phyloP scores from a whole-genome alignment of 345 rosid genomes.

The Syzygium grande region DNA sequence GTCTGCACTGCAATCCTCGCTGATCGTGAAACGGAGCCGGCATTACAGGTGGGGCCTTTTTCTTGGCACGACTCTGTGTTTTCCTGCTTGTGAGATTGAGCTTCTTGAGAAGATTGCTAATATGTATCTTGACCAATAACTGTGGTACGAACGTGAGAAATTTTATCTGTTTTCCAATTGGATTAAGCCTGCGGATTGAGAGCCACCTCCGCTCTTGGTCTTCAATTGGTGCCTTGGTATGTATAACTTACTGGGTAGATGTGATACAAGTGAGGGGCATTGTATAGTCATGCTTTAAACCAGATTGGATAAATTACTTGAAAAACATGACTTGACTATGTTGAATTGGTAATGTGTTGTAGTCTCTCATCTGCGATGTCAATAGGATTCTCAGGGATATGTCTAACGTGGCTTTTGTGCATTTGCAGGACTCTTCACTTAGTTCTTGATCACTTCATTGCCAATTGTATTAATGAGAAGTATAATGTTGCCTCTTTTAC shows the following conservation, averaged over 20 bases:
- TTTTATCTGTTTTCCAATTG: conserved; percentile 95
- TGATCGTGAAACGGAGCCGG: no score
- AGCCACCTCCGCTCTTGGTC: conserved; percentile 95
- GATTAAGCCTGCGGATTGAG: conserved; percentile 99
- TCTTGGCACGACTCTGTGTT: no score
- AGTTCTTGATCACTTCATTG: conserved; percentile 95
- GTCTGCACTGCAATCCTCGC: no score
- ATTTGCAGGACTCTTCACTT: conserved; percentile 76
- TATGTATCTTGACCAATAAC: conserved; percentile 92
- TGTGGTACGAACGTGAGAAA: conserved; percentile 99
- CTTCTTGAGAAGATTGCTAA: conserved; percentile 75
- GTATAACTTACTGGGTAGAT: conserved; percentile 87
- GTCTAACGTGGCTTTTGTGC: conserved; percentile 5
- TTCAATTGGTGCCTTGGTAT: conserved; percentile 99
- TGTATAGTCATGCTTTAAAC: conserved; percentile 99
- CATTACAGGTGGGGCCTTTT: no score
- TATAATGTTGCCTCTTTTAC: conserved; percentile 89
- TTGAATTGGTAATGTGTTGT: conserved; percentile 51
- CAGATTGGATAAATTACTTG: conserved; percentile 94
- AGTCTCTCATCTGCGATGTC: background rate
- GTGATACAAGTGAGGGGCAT: conserved; percentile 99
- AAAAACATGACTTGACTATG: conserved; percentile 92
- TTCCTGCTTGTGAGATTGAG: background rate
- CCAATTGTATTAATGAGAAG: conserved; percentile 94
- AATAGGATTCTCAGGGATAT: background rate